phyloP scores from a whole-genome alignment of 176 grass and related monocot species.

The Aegilops umbellulata region DNA sequence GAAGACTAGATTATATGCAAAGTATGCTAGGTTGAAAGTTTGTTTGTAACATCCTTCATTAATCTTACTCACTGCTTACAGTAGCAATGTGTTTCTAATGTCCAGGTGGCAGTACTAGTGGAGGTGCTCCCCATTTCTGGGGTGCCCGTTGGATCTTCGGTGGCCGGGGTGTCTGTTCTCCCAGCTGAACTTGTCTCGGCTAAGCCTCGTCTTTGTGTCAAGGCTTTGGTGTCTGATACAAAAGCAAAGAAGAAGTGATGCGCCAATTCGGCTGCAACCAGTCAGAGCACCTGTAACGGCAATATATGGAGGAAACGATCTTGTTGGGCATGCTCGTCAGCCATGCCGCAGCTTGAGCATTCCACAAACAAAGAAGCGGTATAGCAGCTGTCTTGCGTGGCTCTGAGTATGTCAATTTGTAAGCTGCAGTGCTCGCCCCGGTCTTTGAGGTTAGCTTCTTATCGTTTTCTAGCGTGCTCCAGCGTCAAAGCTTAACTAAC shows the following conservation, averaged over 20 bases:
- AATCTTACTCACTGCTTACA: neutral
- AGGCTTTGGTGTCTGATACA: slow-evolving; percentile 58
- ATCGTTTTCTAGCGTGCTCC: too few relatives aligned
- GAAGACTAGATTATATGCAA: neutral
- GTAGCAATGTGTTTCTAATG: slow-evolving; percentile 3
- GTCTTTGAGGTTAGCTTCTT: too few relatives aligned
- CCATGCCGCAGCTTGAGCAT: neutral
- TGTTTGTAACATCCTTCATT: neutral
- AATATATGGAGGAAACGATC: neutral
- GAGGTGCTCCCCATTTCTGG: slow-evolving; percentile 75
- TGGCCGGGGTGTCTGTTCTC: slow-evolving; percentile 63
- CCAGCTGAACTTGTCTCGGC: slow-evolving; percentile 49
- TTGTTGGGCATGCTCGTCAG: neutral
- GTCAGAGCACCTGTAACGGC: neutral
- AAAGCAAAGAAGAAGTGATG: slow-evolving; percentile 57
- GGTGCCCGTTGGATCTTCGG: slow-evolving; percentile 59
- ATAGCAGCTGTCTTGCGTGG: slow-evolving; percentile 10
- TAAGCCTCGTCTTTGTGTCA: slow-evolving; percentile 65
- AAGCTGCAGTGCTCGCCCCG: slow-evolving; percentile 26
- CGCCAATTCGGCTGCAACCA: neutral
- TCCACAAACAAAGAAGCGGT: neutral
- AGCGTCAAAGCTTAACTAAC: too few relatives aligned
- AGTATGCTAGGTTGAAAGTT: neutral
- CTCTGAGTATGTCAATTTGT: slow-evolving; percentile 21
- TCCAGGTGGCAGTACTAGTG: slow-evolving; percentile 74